A percentile compares a stretch with the other conserved stretches of the same genome.
phyloP scores from a whole-genome alignment of 2,329 filamentous ascomycete genomes.

The Clonostachys byssicola region DNA sequence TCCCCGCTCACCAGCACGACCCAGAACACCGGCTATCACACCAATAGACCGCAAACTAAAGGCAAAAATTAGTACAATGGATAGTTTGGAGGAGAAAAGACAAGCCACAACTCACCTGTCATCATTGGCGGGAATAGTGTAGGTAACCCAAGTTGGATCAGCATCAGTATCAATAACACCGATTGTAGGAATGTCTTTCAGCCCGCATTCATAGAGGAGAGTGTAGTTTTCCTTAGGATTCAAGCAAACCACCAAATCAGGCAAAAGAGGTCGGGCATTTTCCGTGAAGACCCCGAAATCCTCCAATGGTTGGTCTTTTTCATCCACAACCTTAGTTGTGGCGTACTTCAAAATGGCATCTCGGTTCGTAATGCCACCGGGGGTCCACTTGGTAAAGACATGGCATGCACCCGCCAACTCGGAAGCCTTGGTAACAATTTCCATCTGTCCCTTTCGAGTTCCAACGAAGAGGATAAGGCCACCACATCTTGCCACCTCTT shows the following conservation, averaged over 20 bases:
- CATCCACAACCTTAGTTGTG: constrained; percentile 71
- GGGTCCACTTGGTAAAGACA: constrained; percentile 88
- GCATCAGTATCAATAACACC: constrained; percentile 92
- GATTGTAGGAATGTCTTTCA: constrained; percentile 88
- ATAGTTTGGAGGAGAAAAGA: constrained; percentile 2
- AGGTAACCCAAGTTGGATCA: constrained; percentile 91
- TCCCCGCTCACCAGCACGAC: constrained; percentile 77
- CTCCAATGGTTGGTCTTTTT: constrained; percentile 54
- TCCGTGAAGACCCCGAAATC: constrained; percentile 64
- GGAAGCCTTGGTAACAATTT: constrained; percentile 77
- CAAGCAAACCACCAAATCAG: constrained; percentile 87
- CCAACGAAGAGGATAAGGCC: constrained; percentile 90
- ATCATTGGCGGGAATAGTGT: constrained; percentile 94
- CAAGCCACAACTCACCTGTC: constrained; percentile 62
- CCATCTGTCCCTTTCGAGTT: constrained; percentile 76
- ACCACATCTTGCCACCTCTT: constrained; percentile 77
- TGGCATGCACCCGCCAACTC: constrained; percentile 76
- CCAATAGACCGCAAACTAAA: constrained; percentile 73
- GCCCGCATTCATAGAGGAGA: constrained; percentile 83
- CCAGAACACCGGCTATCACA: constrained; percentile 81
- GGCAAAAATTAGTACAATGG: background rate
- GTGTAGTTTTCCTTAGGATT: constrained; percentile 93
- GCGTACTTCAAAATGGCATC: constrained; percentile 78
- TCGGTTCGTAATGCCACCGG: constrained; percentile 88
- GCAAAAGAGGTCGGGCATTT: constrained; percentile 65